A percentile compares a stretch with the other conserved stretches of the same genome.
These are phyloP conservation scores for Fonsecaea monophora DNA, from an alignment of 2,329 filamentous ascomycete species.

Conservation along the genomic window DNA sequence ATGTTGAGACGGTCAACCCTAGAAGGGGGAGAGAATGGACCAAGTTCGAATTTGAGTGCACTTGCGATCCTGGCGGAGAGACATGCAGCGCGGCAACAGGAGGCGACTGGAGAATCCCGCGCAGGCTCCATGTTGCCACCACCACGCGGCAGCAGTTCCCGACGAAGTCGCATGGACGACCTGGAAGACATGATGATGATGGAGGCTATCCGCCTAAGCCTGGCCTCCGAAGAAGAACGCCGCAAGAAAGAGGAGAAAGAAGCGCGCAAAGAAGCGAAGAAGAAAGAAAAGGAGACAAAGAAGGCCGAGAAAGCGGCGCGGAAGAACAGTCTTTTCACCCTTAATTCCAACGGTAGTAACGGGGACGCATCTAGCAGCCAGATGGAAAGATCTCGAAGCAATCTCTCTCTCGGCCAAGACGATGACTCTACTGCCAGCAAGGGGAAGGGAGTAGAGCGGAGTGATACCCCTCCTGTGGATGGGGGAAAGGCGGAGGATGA, in stretches of 20 bases:
- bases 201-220: constrained; percentile 87
- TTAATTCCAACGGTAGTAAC: constrained; percentile 65
- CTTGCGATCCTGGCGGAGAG: constrained; percentile 57
- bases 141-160: constrained; percentile 58
- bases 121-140: constrained; percentile 46
- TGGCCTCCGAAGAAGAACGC: constrained; percentile 94
- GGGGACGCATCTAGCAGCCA: constrained; percentile 57
- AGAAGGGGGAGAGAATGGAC: constrained; percentile 45
- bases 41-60: constrained; percentile 50
- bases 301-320: constrained; percentile 73
- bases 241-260: constrained; percentile 84
- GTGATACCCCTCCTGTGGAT: constrained; percentile 33
- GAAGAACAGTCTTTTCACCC: constrained; percentile 62
- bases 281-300: constrained; percentile 81
- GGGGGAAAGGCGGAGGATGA: constrained; percentile 29
- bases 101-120: constrained; percentile 46
- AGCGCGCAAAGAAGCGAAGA: constrained; percentile 80
- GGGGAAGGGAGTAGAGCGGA: constrained; percentile 73
- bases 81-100: constrained; percentile 45
- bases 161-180: constrained; percentile 76
- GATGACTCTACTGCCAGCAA: constrained; percentile 58
- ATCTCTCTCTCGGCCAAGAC: constrained; percentile 47
- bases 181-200: constrained; percentile 99
- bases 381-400: constrained; percentile 47
- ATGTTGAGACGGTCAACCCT: constrained; percentile 53